phyloP scores from a whole-genome alignment of 768 basidiomycete genomes.

The Cantharellus anzutake region DNA sequence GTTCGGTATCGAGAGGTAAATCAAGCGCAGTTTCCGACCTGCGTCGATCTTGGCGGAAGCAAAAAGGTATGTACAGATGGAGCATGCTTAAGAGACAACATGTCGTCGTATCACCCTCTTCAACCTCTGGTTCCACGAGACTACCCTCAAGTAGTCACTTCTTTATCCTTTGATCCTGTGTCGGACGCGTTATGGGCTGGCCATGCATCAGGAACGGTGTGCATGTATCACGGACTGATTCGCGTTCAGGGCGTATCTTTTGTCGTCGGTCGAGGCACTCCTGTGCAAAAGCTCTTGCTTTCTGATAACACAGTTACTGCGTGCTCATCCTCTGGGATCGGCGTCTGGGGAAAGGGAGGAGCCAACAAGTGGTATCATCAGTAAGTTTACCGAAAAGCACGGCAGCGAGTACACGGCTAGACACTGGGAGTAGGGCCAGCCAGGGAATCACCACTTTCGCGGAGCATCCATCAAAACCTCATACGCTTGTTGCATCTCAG shows the following conservation, averaged over 20 bases:
- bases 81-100: background rate
- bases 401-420: constrained; percentile 10
- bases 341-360: constrained; percentile 71
- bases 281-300: constrained; percentile 54
- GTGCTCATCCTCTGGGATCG: constrained; percentile 36
- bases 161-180: constrained; percentile 76
- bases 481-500: constrained; percentile 29
- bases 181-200: constrained; percentile 86
- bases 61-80: too few species aligned
- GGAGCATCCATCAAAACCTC: constrained; percentile 22
- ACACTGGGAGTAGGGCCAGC: constrained; percentile 5
- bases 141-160: constrained; percentile 32
- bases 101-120: background rate
- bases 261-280: constrained; percentile 44
- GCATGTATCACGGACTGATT: constrained; percentile 43
- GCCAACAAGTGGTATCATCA: constrained; percentile 65
- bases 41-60: too few species aligned
- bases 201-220: constrained; percentile 45
- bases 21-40: too few species aligned
- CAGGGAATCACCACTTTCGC: constrained; percentile 11
- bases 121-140: constrained; percentile 1
- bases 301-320: constrained; percentile 69
- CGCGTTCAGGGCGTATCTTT: constrained; percentile 55
- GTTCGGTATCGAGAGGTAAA: too few species aligned
- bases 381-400: constrained; percentile 37